A percentile compares a stretch with the other conserved stretches of the same genome.
Conservation (phyloP, 2,329 filamentous ascomycete genomes). For the Gnomoniopsis smithogilvyi region DNA sequence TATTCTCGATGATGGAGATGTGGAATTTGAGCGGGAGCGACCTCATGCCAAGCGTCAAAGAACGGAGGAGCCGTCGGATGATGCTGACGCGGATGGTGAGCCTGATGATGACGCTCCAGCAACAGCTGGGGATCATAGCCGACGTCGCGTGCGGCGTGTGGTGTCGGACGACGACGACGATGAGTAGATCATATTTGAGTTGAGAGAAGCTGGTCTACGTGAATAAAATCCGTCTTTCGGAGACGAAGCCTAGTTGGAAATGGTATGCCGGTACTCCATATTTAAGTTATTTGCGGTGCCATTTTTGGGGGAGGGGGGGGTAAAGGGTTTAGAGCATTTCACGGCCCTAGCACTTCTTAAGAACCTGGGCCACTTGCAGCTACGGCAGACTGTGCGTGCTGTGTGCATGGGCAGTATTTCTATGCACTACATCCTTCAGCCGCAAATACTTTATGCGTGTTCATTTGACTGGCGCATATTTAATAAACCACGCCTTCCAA, state of each 20-base stretch:
- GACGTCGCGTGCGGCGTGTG: constrained; percentile 52
- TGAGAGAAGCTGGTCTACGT: background rate
- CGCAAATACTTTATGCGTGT: background rate
- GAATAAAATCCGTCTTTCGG: background rate
- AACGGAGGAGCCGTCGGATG: constrained; percentile 48
- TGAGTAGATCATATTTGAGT: constrained; percentile 25
- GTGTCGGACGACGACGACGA: constrained; percentile 59
- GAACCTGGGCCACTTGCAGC: too few species aligned
- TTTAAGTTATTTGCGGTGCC: too few species aligned
- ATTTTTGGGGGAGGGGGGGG: too few species aligned
- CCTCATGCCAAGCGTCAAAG: constrained; percentile 49
- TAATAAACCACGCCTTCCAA: background rate
- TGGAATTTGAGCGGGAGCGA: constrained; percentile 50
- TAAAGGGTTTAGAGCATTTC: too few species aligned
- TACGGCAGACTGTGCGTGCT: too few species aligned
- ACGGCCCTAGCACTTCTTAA: too few species aligned
- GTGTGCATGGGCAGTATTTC: background rate
- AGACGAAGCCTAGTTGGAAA: too few species aligned
- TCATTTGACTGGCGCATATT: background rate
- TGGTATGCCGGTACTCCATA: too few species aligned
- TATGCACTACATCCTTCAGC: too few species aligned
- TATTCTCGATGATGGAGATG: constrained; percentile 56
- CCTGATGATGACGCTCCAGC: constrained; percentile 44
- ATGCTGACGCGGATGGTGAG: constrained; percentile 52
- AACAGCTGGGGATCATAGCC: constrained; percentile 32